Percentiles rank a stretch among this genome's conserved stretches.
phyloP scores from a whole-genome alignment of 2,329 filamentous ascomycete genomes.

The Aspergillus tubingensis region DNA sequence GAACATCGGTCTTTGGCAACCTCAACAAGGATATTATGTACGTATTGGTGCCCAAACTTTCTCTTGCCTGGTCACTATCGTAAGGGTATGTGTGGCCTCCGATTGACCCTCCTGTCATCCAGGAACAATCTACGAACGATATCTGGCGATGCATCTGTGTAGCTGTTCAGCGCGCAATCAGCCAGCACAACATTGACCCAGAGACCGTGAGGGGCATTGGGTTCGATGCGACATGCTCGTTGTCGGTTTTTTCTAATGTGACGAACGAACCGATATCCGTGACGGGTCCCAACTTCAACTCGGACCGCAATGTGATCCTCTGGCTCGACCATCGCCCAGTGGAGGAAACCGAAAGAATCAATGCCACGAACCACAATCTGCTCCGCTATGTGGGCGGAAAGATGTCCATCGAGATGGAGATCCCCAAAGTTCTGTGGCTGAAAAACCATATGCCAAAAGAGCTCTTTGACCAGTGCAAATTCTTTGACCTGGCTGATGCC shows the following conservation, averaged over 20 bases:
- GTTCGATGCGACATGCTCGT: slow-evolving; percentile 97
- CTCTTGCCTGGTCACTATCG: not conserved
- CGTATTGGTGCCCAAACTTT: slow-evolving; percentile 22
- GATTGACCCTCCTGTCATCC: slow-evolving; percentile 22
- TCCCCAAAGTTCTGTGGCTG: slow-evolving; percentile 96
- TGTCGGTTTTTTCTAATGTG: slow-evolving; percentile 85
- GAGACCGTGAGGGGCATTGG: slow-evolving; percentile 82
- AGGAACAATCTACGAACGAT: slow-evolving; percentile 97
- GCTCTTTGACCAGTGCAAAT: slow-evolving; percentile 89
- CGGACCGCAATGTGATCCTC: slow-evolving; percentile 91
- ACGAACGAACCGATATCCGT: slow-evolving; percentile 91
- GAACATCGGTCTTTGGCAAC: slow-evolving; percentile 79
- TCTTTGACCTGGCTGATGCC: slow-evolving; percentile 92
- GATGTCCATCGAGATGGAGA: slow-evolving; percentile 99
- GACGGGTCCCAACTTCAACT: slow-evolving; percentile 81
- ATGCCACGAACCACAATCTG: slow-evolving; percentile 86
- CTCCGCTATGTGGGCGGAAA: slow-evolving; percentile 94
- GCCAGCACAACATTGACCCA: slow-evolving; percentile 76
- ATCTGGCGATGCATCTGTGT: slow-evolving; percentile 95
- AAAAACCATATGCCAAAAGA: slow-evolving; percentile 97
- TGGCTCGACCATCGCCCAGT: slow-evolving; percentile 96
- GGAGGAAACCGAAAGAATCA: slow-evolving; percentile 89
- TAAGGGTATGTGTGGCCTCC: slow-evolving; percentile 7
- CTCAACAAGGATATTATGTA: slow-evolving; percentile 73
- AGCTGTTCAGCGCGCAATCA: slow-evolving; percentile 79